These are phyloP conservation scores for Apiospora marii DNA, from an alignment of 2,329 filamentous ascomycete species.

Conservation along the genomic window DNA sequence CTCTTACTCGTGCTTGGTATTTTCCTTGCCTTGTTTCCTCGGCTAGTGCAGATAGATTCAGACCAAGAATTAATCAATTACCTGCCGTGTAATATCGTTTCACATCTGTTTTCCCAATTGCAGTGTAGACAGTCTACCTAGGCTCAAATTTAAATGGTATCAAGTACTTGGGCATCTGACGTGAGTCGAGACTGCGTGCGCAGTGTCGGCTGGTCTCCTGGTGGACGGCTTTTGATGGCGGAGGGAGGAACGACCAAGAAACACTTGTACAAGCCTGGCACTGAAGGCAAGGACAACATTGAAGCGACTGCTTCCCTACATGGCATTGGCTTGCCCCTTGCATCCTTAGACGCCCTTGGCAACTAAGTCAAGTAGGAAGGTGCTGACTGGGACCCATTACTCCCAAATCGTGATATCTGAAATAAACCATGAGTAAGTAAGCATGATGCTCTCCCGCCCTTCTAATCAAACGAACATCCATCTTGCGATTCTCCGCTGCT, in stretches of 20 bases:
- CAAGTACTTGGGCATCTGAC: no score
- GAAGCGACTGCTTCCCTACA: background rate
- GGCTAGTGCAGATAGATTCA: slow-evolving; percentile 31
- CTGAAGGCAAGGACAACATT: background rate
- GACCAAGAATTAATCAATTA: slow-evolving; percentile 21
- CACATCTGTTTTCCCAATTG: no score
- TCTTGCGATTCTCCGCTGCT: background rate
- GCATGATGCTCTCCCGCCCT: background rate
- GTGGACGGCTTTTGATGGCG: background rate
- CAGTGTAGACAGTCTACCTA: background rate
- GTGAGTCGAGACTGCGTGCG: no score
- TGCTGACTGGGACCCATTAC: background rate
- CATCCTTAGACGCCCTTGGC: background rate
- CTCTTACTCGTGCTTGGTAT: slow-evolving; percentile 32
- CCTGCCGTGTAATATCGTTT: background rate
- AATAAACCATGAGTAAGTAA: background rate
- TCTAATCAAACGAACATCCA: background rate
- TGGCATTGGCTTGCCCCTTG: background rate
- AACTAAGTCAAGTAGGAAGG: background rate
- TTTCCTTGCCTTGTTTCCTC: slow-evolving; percentile 29
- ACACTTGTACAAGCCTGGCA: background rate
- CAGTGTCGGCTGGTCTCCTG: no score
- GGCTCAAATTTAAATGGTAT: no score
- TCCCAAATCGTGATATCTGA: background rate
- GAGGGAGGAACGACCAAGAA: background rate